Evolutionary conservation across 2,329 filamentous ascomycete genomes (phyloP).

Genomic region (Penicillium sp.): DNA sequence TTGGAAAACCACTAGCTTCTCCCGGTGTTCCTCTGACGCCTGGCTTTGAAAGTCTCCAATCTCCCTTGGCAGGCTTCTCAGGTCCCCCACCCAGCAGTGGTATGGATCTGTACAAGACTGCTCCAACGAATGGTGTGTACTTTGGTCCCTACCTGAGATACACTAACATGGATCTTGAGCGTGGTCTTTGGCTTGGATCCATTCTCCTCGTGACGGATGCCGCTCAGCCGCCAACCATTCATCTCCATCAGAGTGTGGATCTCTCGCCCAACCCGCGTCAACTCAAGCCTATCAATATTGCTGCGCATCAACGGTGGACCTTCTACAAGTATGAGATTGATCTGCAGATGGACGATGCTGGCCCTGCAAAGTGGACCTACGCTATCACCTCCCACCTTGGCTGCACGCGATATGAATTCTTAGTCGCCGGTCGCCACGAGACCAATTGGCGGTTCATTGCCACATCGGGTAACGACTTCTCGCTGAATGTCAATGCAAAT

Average conservation of each 20-base stretch:
- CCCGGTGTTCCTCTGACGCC: slow-evolving; percentile 78
- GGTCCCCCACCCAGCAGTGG: slow-evolving; percentile 84
- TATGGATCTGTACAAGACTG: slow-evolving; percentile 88
- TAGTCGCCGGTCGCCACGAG: slow-evolving; percentile 84
- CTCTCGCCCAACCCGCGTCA: slow-evolving; percentile 89
- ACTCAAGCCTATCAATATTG: slow-evolving; percentile 73
- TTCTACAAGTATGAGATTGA: slow-evolving; percentile 95
- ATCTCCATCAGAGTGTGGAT: slow-evolving; percentile 84
- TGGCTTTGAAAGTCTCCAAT: slow-evolving; percentile 77
- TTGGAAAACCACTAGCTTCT: slow-evolving; percentile 59
- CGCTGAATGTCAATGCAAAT: slow-evolving; percentile 75
- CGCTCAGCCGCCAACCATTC: slow-evolving; percentile 88
- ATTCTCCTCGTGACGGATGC: slow-evolving; percentile 90
- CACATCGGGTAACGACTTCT: slow-evolving; percentile 94
- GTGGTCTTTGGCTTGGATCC: slow-evolving; percentile 84
- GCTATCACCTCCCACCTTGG: slow-evolving; percentile 94
- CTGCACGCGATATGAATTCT: slow-evolving; percentile 96
- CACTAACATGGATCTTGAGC: slow-evolving; percentile 93
- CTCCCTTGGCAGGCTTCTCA: slow-evolving; percentile 73
- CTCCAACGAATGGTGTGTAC: slow-evolving; percentile 92
- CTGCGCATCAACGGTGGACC: slow-evolving; percentile 84
- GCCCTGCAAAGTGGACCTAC: slow-evolving; percentile 87
- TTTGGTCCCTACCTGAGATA: slow-evolving; percentile 96
- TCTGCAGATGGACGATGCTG: slow-evolving; percentile 75
- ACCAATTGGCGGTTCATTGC: slow-evolving; percentile 93